Conservation (phyloP, 2,329 filamentous ascomycete species). For the Harringtonia lauricola region DNA sequence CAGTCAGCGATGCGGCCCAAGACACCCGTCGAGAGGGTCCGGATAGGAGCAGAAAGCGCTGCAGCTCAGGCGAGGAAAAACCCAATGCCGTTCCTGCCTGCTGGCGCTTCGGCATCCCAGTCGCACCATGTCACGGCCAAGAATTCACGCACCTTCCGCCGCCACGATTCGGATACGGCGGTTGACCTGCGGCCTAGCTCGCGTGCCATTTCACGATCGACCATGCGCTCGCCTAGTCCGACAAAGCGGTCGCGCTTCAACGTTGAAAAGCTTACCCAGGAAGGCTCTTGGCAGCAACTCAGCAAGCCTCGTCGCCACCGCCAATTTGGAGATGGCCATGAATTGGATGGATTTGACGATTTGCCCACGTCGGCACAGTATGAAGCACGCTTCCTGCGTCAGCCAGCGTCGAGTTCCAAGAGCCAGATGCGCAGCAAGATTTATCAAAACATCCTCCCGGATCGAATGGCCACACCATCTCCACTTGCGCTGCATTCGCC, state of each 20-base stretch:
- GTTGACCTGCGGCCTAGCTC: slow-evolving; percentile 47
- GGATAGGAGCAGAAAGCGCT: slow-evolving; percentile 38
- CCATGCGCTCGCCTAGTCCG: slow-evolving; percentile 50
- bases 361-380: slow-evolving; percentile 74
- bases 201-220: slow-evolving; percentile 45
- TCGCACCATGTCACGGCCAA: slow-evolving; percentile 68
- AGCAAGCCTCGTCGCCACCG: slow-evolving; percentile 59
- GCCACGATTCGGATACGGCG: slow-evolving; percentile 69
- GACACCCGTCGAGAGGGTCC: slow-evolving; percentile 56
- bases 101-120: slow-evolving; percentile 57
- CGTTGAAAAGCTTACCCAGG: slow-evolving; percentile 26
- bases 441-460: slow-evolving; percentile 42
- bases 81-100: slow-evolving; percentile 66
- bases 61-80: slow-evolving; percentile 45
- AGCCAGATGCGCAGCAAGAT: slow-evolving; percentile 45
- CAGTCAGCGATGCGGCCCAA: slow-evolving; percentile 49
- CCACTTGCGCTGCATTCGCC: slow-evolving; percentile 47
- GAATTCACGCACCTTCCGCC: slow-evolving; percentile 57
- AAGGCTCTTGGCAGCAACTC: slow-evolving; percentile 52
- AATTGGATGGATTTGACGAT: slow-evolving; percentile 90
- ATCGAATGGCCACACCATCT: slow-evolving; percentile 41
- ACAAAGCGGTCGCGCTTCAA: slow-evolving; percentile 29
- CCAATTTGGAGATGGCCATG: slow-evolving; percentile 83
- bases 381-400: slow-evolving; percentile 75
- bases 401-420: slow-evolving; percentile 63